Base-by-base conservation (phyloP, 2,329 filamentous ascomycete species). In the Septoria linicola region DNA sequence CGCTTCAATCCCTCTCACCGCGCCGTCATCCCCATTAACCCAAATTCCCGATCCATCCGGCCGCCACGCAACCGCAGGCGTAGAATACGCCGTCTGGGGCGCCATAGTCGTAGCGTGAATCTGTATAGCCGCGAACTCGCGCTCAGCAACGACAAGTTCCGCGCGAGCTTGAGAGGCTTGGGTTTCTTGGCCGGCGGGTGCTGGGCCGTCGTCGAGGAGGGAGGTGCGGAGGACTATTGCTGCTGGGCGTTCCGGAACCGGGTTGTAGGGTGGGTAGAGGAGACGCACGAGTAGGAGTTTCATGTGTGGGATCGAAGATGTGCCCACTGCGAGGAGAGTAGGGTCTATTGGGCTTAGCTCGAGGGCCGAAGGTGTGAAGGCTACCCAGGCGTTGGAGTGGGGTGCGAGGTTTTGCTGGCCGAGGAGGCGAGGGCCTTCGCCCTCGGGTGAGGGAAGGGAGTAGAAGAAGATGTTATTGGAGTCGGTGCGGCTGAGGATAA, bases 21-120 rank as follows among this genome's bases (percentile, higher is more conserved):
- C 70, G 0, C 83, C 82, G 63, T 85, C 83, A 59, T 85, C 82
- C 3, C 80, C 80, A 67, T 82, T 85, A 10, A 85, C 80, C 75
- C 80, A 85, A 0, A 85, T 68, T 0, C 82, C 82, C 35, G 73
- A 77, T 1, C 80, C 81, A 63, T 83, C 76, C 1, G 81, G 80
- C 20, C 82, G 69, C 82, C 83, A 85, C 4, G 74, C 76, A 5
- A 84, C 70, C 44, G 80, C 76, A 6, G 82, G 82, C 4, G 81
- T 85, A 17, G 80, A 83, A 63, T 84, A 85, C 0, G 76, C 72
- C 23, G 81, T 84, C 63, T 85, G 82, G n/a, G 82, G 80, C 16
- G 82, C 78, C 59, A 83, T 72, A 0, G 81, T 83, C 40, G 74
- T 81, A 30, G 77, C 73, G 51, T 83, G 80, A 11, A 83, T 73